Percentiles rank a stretch among this genome's conserved stretches.
Evolutionary conservation across 129 eudicot species (phyloP).

Genomic region (Chrysanthemum lavandulifolium): DNA sequence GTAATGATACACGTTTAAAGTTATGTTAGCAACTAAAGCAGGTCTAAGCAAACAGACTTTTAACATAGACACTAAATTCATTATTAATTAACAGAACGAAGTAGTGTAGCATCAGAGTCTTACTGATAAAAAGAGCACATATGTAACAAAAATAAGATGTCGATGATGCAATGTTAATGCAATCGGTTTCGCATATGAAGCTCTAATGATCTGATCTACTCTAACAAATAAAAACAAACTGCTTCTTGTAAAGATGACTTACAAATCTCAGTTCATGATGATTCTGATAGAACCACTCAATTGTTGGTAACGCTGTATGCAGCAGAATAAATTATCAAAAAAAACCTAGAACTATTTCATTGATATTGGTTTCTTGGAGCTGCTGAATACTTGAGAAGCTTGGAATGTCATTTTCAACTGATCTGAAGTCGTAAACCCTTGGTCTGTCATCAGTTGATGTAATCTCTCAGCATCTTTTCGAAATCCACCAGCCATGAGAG

Average conservation of each 20-base stretch:
- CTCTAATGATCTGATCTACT: not conserved
- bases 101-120: slow-evolving; percentile 4
- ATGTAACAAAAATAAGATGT: too few species aligned
- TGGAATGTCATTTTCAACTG: slow-evolving; percentile 13
- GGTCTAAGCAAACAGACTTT: not conserved
- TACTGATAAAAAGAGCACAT: slow-evolving; percentile 1
- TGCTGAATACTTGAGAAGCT: slow-evolving; percentile 31
- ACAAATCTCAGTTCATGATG: not conserved
- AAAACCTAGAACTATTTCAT: slow-evolving; percentile 13
- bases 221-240: not conserved
- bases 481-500: slow-evolving; percentile 54
- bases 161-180: not conserved
- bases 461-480: slow-evolving; percentile 58
- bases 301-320: not conserved
- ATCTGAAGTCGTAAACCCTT: slow-evolving; percentile 40
- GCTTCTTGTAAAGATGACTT: not conserved
- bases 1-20: not conserved
- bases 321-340: not conserved
- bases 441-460: slow-evolving; percentile 45
- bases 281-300: too few species aligned
- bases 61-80: not conserved
- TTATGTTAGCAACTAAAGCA: not conserved
- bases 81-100: not conserved
- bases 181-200: not conserved
- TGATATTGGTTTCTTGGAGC: slow-evolving; percentile 11